A percentile compares a stretch with the other conserved stretches of the same genome.
phyloP scores from a whole-genome alignment of 306 rosid species.

The Acmispon strigosus region DNA sequence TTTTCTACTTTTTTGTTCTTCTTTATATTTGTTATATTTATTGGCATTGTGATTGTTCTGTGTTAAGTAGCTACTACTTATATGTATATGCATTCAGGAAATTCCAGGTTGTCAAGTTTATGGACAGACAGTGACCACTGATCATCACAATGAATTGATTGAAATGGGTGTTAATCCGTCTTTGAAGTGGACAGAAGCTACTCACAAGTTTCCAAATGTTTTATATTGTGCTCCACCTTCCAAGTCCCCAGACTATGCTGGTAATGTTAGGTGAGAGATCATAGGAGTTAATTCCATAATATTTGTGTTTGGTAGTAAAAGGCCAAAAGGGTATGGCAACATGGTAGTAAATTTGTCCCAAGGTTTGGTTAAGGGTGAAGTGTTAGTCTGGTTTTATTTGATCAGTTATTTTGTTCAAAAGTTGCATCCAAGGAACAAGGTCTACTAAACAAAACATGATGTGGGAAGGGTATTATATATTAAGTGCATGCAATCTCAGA shows the following conservation, averaged over 20 bases:
- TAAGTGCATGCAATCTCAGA: not conserved
- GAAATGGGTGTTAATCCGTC: slow-evolving; percentile 68
- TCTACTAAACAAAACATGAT: not conserved
- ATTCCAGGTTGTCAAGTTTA: slow-evolving; percentile 61
- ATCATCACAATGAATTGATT: slow-evolving; percentile 80
- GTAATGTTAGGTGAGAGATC: slow-evolving; percentile 60
- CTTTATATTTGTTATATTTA: not conserved
- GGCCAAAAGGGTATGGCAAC: not conserved
- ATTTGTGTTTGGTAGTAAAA: not conserved
- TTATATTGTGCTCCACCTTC: slow-evolving; percentile 96
- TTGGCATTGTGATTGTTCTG: not conserved
- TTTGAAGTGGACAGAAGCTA: slow-evolving; percentile 52
- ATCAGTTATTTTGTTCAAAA: not conserved
- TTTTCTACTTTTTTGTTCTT: not conserved
- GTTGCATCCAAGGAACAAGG: not conserved
- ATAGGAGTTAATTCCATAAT: not conserved
- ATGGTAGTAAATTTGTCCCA: not conserved
- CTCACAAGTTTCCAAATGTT: slow-evolving; percentile 53
- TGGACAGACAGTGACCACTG: slow-evolving; percentile 75
- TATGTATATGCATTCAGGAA: slow-evolving; percentile 45
- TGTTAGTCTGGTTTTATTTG: not conserved
- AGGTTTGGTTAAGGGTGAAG: not conserved
- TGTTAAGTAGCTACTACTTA: not conserved
- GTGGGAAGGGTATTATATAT: not conserved
- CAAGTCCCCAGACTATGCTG: slow-evolving; percentile 55